phyloP scores from a whole-genome alignment of 2,329 filamentous ascomycete genomes.

The Blastomyces silverae region DNA sequence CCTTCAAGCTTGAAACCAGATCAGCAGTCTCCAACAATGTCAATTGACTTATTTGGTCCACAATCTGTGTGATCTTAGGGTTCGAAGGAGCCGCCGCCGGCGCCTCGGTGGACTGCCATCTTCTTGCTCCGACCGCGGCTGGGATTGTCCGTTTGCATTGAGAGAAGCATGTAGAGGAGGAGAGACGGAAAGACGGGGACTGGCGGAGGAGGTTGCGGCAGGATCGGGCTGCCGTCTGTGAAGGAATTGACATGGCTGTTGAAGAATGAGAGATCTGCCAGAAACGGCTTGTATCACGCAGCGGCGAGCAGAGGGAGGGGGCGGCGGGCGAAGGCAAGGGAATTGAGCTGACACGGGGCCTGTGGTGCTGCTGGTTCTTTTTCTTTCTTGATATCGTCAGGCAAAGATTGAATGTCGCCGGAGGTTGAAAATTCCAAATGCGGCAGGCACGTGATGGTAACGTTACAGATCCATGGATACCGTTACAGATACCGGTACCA shows the following conservation, averaged over 20 bases:
- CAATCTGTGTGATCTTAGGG: constrained; percentile 89
- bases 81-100: constrained; percentile 54
- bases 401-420: constrained; percentile 4
- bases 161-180: constrained; percentile 36
- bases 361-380: background rate
- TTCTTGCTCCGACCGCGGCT: constrained; percentile 46
- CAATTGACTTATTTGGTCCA: constrained; percentile 98
- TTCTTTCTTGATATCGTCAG: background rate
- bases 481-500: background rate
- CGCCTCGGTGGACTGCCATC: constrained; percentile 83
- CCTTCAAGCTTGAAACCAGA: constrained; percentile 90
- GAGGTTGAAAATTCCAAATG: constrained; percentile 3
- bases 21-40: constrained; percentile 96
- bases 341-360: constrained; percentile 5
- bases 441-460: background rate
- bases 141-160: constrained; percentile 29
- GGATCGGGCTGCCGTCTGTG: constrained; percentile 38
- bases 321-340: background rate
- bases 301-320: background rate
- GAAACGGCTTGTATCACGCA: background rate
- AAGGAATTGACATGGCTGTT: constrained; percentile 37
- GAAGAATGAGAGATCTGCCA: background rate
- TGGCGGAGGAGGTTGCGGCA: constrained; percentile 40
- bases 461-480: background rate
- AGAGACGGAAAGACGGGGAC: constrained; percentile 37